Percentiles rank a stretch among this genome's conserved stretches.
These are phyloP conservation scores for Cyberlindnera samutprakarnensis DNA, from an alignment of 805 yeast species.

Conservation along the genomic window DNA sequence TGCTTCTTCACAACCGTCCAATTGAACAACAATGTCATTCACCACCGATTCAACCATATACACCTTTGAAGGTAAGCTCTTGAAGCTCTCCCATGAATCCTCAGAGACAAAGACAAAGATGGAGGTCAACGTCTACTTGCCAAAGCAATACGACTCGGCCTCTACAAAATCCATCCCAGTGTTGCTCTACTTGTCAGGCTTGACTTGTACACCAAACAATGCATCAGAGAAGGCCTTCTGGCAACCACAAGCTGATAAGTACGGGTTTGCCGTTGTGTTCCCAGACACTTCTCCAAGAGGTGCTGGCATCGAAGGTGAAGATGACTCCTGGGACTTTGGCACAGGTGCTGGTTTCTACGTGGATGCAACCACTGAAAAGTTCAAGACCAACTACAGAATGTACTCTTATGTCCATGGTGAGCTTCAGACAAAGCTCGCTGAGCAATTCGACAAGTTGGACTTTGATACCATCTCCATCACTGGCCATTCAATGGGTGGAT, in stretches of 20 bases:
- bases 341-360: constrained; percentile 94
- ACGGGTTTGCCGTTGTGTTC: constrained; percentile 81
- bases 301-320: constrained; percentile 66
- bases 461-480: constrained; percentile 62
- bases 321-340: constrained; percentile 85
- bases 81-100: constrained; percentile 74
- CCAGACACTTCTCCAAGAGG: constrained; percentile 98
- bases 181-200: constrained; percentile 73
- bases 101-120: constrained; percentile 55
- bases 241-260: constrained; percentile 70
- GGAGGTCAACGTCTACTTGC: constrained; percentile 82
- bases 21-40: constrained; percentile 12
- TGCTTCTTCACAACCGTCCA: too few relatives aligned
- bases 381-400: constrained; percentile 74
- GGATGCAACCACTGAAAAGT: constrained; percentile 72
- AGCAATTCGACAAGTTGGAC: constrained; percentile 40
- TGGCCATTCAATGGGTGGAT: constrained; percentile 99
- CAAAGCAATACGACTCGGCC: constrained; percentile 36
- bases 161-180: constrained; percentile 51
- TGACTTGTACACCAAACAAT: constrained; percentile 90
- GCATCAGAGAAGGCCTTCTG: constrained; percentile 90
- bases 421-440: constrained; percentile 39
- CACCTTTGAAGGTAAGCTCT: constrained; percentile 67
- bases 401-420: constrained; percentile 75
- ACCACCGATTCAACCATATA: constrained; percentile 22